These are phyloP conservation scores for Sutorius australiensis DNA, from an alignment of 768 basidiomycete genomes.

Conservation along the genomic window DNA sequence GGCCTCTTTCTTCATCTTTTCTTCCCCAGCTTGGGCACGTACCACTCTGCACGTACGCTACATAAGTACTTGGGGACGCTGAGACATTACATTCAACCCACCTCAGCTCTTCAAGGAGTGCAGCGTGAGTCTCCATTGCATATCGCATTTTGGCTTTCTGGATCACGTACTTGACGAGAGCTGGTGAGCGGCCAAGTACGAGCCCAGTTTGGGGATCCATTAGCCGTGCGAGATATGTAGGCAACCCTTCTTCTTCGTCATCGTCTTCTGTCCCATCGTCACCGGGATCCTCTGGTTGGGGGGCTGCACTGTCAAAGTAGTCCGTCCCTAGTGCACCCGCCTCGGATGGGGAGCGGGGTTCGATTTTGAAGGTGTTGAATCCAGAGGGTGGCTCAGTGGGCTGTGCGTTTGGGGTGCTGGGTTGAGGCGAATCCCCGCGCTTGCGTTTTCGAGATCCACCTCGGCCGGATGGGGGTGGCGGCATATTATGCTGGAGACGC, in stretches of 20 bases:
- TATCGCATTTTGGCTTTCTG: slow-evolving; percentile 70
- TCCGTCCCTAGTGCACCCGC: slow-evolving; percentile 30
- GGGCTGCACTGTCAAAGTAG: slow-evolving; percentile 29
- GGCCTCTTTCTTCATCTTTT: slow-evolving; percentile 59
- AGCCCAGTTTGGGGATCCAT: slow-evolving; percentile 56
- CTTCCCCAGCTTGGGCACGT: slow-evolving; percentile 47
- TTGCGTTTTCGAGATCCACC: slow-evolving; percentile 73
- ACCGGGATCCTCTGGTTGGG: slow-evolving; percentile 14
- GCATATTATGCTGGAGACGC: slow-evolving; percentile 81
- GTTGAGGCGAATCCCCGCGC: slow-evolving; percentile 38
- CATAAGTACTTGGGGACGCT: not conserved
- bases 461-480: slow-evolving; percentile 67
- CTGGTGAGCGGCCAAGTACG: slow-evolving; percentile 66
- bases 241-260: slow-evolving; percentile 46
- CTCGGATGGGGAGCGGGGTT: slow-evolving; percentile 44
- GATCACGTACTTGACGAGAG: slow-evolving; percentile 68
- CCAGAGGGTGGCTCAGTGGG: slow-evolving; percentile 27
- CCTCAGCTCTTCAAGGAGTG: slow-evolving; percentile 61
- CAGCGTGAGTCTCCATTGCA: slow-evolving; percentile 63
- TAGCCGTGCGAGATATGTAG: slow-evolving; percentile 48
- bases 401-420: slow-evolving; percentile 17
- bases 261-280: slow-evolving; percentile 26
- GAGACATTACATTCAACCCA: slow-evolving; percentile 3
- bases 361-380: slow-evolving; percentile 66
- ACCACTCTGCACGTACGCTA: slow-evolving; percentile 31